Evolutionary conservation across 2,329 filamentous ascomycete species (phyloP).

Genomic region (Lachnellula cervina): DNA sequence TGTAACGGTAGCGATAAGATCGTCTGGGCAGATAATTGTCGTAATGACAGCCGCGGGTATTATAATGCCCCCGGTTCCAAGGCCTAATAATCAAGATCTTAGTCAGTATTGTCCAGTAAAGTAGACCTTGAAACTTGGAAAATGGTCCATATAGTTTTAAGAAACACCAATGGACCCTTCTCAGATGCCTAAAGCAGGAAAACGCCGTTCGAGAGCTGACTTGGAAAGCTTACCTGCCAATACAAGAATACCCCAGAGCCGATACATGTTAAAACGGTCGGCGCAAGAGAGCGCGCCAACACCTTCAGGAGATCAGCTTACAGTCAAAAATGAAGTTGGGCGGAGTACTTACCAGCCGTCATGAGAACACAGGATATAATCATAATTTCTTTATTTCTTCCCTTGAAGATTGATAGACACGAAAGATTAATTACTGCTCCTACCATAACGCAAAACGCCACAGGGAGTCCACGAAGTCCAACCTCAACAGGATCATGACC

Average conservation of each 20-base stretch:
- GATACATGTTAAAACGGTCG: constrained; percentile 45
- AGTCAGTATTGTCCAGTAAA: no score
- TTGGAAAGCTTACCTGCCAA: constrained; percentile 39
- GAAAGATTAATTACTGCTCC: constrained; percentile 56
- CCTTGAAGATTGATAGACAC: constrained; percentile 54
- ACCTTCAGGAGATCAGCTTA: constrained; percentile 29
- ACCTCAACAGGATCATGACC: constrained; percentile 59
- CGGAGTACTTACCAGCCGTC: constrained; percentile 43
- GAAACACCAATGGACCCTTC: no score
- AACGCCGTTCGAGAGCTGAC: no score
- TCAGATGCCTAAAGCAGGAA: no score
- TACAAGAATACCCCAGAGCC: constrained; percentile 52
- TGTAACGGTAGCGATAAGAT: constrained; percentile 64
- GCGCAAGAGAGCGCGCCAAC: constrained; percentile 49
- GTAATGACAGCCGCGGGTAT: constrained; percentile 64
- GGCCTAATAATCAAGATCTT: constrained; percentile 22
- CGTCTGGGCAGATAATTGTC: constrained; percentile 64
- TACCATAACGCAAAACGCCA: constrained; percentile 56
- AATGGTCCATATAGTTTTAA: no score
- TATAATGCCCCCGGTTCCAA: constrained; percentile 63
- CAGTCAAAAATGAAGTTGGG: not conserved
- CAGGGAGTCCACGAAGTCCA: constrained; percentile 57
- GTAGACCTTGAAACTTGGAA: no score
- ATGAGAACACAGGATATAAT: constrained; percentile 56
- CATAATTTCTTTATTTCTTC: constrained; percentile 55